phyloP scores from a whole-genome alignment of 2,329 filamentous ascomycete genomes.

The Phialemonium atrogriseum region DNA sequence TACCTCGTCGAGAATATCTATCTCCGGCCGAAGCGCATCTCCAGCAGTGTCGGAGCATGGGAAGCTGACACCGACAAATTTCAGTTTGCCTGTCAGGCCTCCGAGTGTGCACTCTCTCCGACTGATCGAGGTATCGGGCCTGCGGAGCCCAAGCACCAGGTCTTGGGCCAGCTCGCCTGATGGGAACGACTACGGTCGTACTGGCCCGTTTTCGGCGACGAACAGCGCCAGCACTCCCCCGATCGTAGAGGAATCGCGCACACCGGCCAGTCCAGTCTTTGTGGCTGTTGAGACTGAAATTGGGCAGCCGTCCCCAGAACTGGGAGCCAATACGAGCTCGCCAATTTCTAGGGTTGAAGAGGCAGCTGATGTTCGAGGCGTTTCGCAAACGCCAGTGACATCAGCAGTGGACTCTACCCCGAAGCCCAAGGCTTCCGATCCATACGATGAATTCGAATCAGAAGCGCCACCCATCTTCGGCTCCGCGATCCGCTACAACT shows the following conservation, averaged over 20 bases:
- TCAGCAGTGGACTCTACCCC: slow-evolving; percentile 5
- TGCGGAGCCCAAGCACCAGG: slow-evolving; percentile 37
- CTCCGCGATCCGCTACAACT: slow-evolving; percentile 10
- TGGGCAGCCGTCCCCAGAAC: not conserved
- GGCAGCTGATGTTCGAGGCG: slow-evolving; percentile 12
- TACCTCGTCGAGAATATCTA: slow-evolving; percentile 47
- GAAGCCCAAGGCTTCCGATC: slow-evolving; percentile 6
- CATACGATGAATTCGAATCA: slow-evolving; percentile 8
- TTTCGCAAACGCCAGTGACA: slow-evolving; percentile 5
- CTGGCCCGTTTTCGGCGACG: slow-evolving; percentile 30
- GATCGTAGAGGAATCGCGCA: slow-evolving; percentile 29
- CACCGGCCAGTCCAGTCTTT: slow-evolving; percentile 11
- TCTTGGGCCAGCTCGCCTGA: slow-evolving; percentile 43
- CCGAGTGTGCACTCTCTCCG: slow-evolving; percentile 47
- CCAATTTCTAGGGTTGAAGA: slow-evolving; percentile 38
- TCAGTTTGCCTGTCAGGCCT: slow-evolving; percentile 29
- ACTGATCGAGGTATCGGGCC: slow-evolving; percentile 47
- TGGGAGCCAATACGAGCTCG: slow-evolving; percentile 6
- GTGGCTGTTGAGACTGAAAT: no score
- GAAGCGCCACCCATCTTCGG: slow-evolving; percentile 14
- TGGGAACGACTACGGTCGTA: slow-evolving; percentile 27
- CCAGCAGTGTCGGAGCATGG: slow-evolving; percentile 39
- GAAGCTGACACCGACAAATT: slow-evolving; percentile 27
- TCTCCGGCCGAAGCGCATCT: slow-evolving; percentile 40
- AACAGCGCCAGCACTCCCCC: slow-evolving; percentile 32